These are phyloP conservation scores for Aspergillus calidoustus DNA, from an alignment of 2,329 filamentous ascomycete species.

Conservation along the genomic window DNA sequence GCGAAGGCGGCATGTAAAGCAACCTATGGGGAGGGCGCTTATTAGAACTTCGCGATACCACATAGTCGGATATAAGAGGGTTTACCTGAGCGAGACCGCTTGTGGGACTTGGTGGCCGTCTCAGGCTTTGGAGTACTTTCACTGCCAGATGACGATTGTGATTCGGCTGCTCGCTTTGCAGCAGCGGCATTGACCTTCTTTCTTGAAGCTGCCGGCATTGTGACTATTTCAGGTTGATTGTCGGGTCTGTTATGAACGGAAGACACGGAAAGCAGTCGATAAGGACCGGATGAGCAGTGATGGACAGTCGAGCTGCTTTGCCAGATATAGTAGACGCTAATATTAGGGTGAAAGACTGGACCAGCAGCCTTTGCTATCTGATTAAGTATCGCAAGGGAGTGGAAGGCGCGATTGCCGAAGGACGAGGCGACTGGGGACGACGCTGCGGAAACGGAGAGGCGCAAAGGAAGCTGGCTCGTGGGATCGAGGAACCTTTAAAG, in stretches of 20 bases:
- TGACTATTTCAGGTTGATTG: conserved; percentile 4
- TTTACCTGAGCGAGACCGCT: conserved; percentile 91
- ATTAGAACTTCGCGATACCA: conserved; percentile 2
- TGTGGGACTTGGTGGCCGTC: conserved; percentile 84
- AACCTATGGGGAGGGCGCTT: conserved; percentile 51
- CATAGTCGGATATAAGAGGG: conserved; percentile 33
- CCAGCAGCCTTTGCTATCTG: conserved; percentile 48
- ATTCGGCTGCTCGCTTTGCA: conserved; percentile 21
- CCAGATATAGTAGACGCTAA: conserved; percentile 10
- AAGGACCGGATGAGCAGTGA: not conserved
- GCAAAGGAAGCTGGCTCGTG: conserved; percentile 19
- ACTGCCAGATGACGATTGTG: conserved; percentile 43
- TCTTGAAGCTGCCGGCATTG: conserved; percentile 26
- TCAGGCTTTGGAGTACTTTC: conserved; percentile 56
- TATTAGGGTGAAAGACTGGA: conserved; percentile 43
- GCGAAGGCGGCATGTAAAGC: conserved; percentile 70
- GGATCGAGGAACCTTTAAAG: conserved; percentile 32
- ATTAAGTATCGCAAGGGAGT: conserved; percentile 31
- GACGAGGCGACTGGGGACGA: conserved; percentile 27
- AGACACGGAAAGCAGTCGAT: not conserved
- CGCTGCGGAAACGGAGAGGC: conserved; percentile 19
- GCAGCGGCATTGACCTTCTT: conserved; percentile 22
- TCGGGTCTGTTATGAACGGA: not conserved
- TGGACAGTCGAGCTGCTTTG: conserved; percentile 22
- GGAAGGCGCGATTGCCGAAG: conserved; percentile 32